Evolutionary conservation across 768 basidiomycete species (phyloP).

Genomic region (Lentinula sp.): DNA sequence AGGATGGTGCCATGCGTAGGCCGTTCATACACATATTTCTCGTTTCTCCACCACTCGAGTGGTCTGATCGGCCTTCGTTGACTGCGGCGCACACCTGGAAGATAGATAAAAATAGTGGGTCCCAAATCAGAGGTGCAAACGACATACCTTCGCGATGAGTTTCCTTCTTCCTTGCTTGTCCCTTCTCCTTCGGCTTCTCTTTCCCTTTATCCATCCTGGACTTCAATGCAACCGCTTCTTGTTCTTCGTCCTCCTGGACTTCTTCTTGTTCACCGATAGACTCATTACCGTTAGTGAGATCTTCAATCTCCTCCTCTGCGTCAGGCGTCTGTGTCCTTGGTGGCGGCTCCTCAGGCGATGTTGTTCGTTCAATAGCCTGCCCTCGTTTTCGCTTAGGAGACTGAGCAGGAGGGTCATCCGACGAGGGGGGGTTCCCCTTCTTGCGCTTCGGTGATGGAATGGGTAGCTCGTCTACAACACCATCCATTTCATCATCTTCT

Average conservation of each 20-base stretch:
- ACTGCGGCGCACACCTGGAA: constrained; percentile 60
- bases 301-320: constrained; percentile 34
- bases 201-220: not conserved
- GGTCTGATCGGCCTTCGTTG: constrained; percentile 64
- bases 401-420: constrained; percentile 11
- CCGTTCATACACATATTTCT: constrained; percentile 79
- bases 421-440: constrained; percentile 30
- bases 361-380: constrained; percentile 23
- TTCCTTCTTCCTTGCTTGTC: not conserved
- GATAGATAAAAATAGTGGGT: not conserved
- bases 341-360: not conserved
- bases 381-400: constrained; percentile 37
- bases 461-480: constrained; percentile 12
- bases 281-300: not conserved
- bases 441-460: constrained; percentile 31
- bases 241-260: constrained; percentile 27
- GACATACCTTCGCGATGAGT: constrained; percentile 3
- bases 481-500: constrained; percentile 22
- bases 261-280: constrained; percentile 18
- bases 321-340: constrained; percentile 11
- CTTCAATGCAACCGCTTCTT: constrained; percentile 21
- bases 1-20: constrained; percentile 42
- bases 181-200: not conserved
- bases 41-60: constrained; percentile 90
- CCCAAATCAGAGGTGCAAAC: constrained; percentile 5